These are phyloP conservation scores for Stropharia rugosoannulata DNA, from an alignment of 768 basidiomycete species.

Conservation along the genomic window DNA sequence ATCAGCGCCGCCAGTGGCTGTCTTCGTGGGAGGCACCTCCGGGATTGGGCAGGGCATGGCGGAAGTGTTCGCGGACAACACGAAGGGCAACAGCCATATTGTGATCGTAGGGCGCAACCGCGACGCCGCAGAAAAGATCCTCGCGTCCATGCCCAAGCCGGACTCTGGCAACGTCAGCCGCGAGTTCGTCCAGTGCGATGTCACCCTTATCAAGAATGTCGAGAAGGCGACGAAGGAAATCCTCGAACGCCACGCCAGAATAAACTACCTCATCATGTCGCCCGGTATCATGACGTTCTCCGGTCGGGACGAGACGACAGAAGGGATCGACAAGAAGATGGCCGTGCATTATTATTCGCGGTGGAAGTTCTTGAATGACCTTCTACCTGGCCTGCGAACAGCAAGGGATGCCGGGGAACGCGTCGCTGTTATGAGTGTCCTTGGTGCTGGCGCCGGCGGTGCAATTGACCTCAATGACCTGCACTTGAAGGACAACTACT, in stretches of 20 bases:
- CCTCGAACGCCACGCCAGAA: conserved; percentile 32
- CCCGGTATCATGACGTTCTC: conserved; percentile 35
- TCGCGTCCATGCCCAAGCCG: conserved; percentile 27
- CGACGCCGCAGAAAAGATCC: conserved; percentile 42
- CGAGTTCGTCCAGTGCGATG: conserved; percentile 56
- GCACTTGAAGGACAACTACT: conserved; percentile 48
- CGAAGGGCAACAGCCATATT: conserved; percentile 51
- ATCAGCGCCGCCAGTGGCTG: conserved; percentile 27
- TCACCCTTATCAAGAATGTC: conserved; percentile 51
- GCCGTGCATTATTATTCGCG: conserved; percentile 32
- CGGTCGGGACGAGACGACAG: conserved; percentile 23
- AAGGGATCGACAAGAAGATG: conserved; percentile 28
- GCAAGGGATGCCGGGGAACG: conserved; percentile 48
- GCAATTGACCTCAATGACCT: conserved; percentile 47
- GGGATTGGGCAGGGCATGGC: conserved; percentile 52
- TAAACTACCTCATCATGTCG: conserved; percentile 54
- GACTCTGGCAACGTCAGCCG: conserved; percentile 17
- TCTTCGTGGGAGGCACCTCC: conserved; percentile 46
- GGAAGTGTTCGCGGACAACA: conserved; percentile 41
- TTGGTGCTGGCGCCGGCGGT: conserved; percentile 32
- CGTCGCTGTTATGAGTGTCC: conserved; percentile 46
- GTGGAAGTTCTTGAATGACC: conserved; percentile 47
- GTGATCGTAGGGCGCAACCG: conserved; percentile 53
- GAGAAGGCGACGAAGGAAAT: conserved; percentile 29
- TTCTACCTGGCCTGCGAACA: conserved; percentile 41